Conservation (phyloP, 148 eudicot species). For the Cornus kousa region DNA sequence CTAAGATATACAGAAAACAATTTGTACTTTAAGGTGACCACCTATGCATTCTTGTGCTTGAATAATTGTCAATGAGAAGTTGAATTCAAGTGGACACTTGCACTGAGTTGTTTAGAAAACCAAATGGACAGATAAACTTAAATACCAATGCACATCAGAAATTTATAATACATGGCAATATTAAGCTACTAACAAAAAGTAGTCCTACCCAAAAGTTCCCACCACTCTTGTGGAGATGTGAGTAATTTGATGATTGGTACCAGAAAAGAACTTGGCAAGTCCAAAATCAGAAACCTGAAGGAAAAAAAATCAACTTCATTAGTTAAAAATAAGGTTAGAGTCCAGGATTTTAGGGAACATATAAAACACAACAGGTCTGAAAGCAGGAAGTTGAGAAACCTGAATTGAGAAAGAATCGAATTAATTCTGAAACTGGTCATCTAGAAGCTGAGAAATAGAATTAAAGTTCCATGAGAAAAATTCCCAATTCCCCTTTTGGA, state of each 20-base stretch:
- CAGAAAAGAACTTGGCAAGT: conserved; percentile 47
- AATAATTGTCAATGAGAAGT: neutral
- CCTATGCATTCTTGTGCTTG: neutral
- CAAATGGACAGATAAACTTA: neutral
- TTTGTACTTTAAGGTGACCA: neutral
- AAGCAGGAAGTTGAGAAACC: too few relatives aligned
- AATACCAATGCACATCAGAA: neutral
- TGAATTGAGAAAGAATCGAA: too few relatives aligned
- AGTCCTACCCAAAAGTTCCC: conserved; percentile 51
- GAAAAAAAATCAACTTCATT: neutral
- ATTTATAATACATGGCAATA: neutral
- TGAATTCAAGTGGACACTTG: neutral
- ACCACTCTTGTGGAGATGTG: conserved; percentile 57
- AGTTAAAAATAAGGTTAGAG: neutral
- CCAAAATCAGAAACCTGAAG: conserved; percentile 55
- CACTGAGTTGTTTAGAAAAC: neutral
- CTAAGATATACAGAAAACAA: too few relatives aligned
- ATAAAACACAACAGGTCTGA: too few relatives aligned
- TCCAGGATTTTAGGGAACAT: too few relatives aligned
- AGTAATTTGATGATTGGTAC: conserved; percentile 30
- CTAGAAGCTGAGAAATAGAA: too few relatives aligned
- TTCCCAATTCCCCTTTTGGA: too few relatives aligned
- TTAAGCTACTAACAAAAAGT: neutral
- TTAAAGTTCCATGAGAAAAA: too few relatives aligned
- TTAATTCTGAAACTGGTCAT: too few relatives aligned